Evolutionary conservation across 805 yeast genomes (phyloP).

Genomic region (Saturnispora zaruensis): DNA sequence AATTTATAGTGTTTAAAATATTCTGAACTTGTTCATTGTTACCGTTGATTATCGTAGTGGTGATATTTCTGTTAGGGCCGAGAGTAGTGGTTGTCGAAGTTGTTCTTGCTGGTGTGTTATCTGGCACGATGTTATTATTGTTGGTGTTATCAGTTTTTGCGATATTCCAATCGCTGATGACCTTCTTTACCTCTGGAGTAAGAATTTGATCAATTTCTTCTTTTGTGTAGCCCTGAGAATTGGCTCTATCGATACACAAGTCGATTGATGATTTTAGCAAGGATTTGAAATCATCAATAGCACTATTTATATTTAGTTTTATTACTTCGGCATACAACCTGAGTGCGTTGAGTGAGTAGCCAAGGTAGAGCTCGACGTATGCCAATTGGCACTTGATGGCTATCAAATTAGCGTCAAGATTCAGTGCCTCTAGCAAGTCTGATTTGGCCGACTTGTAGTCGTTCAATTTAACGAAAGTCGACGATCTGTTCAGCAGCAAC

Average conservation of each 20-base stretch:
- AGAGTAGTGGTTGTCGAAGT: not conserved
- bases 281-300: not conserved
- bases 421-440: not conserved
- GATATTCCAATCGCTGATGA: not conserved
- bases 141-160: not conserved
- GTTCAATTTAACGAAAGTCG: not conserved
- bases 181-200: not conserved
- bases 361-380: not conserved
- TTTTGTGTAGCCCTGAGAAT: constrained; percentile 2
- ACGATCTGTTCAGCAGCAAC: not conserved
- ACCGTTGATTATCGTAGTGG: not conserved
- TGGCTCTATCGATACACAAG: not conserved
- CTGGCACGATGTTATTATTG: not conserved
- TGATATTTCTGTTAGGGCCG: not conserved
- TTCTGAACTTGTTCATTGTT: not conserved
- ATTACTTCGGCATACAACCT: not conserved
- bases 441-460: constrained; percentile 4
- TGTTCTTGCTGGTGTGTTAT: not conserved
- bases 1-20: not conserved
- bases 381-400: constrained; percentile 2
- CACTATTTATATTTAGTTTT: not conserved
- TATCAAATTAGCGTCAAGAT: not conserved
- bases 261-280: not conserved
- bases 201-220: not conserved
- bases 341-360: not conserved